Evolutionary conservation across 2,329 filamentous ascomycete genomes (phyloP).

Genomic region (Pseudogymnoascus sp.): DNA sequence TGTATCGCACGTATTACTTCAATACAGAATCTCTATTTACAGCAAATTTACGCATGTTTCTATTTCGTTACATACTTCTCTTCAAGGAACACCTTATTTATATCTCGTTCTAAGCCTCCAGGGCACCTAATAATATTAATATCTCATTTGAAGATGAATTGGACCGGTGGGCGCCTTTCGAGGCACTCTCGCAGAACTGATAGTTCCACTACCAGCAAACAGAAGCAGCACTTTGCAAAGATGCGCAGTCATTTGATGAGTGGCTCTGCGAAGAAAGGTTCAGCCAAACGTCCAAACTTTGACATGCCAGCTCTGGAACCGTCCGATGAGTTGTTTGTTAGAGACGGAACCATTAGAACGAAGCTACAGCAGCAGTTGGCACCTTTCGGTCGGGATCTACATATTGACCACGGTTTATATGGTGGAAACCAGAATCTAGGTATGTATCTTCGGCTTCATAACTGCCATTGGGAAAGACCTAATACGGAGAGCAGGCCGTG

Average conservation of each 20-base stretch:
- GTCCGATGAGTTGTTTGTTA: background rate
- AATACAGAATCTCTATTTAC: background rate
- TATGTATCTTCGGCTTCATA: background rate
- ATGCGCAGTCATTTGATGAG: slow-evolving; percentile 30
- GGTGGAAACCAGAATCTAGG: background rate
- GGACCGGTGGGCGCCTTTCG: slow-evolving; percentile 41
- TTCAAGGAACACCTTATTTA: background rate
- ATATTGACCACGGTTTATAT: background rate
- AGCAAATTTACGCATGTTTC: background rate
- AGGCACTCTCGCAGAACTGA: slow-evolving; percentile 34
- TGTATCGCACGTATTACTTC: background rate
- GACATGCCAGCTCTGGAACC: slow-evolving; percentile 8
- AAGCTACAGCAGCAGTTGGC: background rate
- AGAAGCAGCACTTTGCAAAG: slow-evolving; percentile 42
- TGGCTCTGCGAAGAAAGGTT: slow-evolving; percentile 26
- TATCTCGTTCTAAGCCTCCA: background rate
- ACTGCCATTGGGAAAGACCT: background rate
- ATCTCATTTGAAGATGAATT: slow-evolving; percentile 36
- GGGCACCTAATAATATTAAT: background rate
- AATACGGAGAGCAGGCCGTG: background rate
- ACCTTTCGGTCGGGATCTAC: background rate
- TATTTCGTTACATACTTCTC: background rate
- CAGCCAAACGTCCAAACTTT: slow-evolving; percentile 21
- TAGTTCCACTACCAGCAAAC: slow-evolving; percentile 32
- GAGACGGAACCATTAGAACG: background rate